These are phyloP conservation scores for Corchorus capsularis DNA, from an alignment of 345 rosid species.

Conservation along the genomic window DNA sequence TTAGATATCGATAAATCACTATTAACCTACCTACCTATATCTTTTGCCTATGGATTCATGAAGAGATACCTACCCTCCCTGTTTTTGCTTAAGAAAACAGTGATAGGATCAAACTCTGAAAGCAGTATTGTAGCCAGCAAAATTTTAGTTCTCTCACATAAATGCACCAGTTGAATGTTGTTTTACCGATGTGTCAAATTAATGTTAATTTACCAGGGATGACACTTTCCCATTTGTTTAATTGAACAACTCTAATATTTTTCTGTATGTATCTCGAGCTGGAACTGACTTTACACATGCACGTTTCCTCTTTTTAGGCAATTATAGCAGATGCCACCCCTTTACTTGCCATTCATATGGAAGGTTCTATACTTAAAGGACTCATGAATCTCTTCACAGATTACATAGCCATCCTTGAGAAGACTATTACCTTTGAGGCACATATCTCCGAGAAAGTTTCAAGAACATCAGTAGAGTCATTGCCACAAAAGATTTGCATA, in stretches of 20 bases:
- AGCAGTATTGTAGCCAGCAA: neutral
- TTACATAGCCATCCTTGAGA: conserved; percentile 46
- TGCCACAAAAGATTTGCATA: conserved; percentile 47
- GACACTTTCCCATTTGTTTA: neutral
- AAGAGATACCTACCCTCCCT: neutral
- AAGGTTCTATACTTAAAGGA: conserved; percentile 44
- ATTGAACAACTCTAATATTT: conserved; percentile 5
- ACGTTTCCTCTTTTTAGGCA: conserved; percentile 37
- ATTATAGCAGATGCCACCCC: conserved; percentile 41
- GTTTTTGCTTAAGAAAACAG: neutral
- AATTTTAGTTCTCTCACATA: neutral
- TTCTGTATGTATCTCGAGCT: neutral
- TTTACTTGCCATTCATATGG: conserved; percentile 50
- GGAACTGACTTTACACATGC: conserved; percentile 6
- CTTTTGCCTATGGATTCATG: neutral
- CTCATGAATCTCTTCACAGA: conserved; percentile 45
- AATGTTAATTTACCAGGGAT: neutral
- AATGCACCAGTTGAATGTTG: neutral
- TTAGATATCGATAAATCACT: neutral
- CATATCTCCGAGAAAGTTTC: conserved; percentile 26
- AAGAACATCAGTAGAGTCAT: conserved; percentile 35
- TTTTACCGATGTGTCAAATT: neutral
- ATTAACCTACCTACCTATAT: neutral
- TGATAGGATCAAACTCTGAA: neutral
- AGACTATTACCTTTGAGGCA: conserved; percentile 32